Percentiles rank a stretch among this genome's conserved stretches.
These are phyloP conservation scores for Phaeosphaeria sp. DNA, from an alignment of 2,329 filamentous ascomycete genomes.

Conservation along the genomic window DNA sequence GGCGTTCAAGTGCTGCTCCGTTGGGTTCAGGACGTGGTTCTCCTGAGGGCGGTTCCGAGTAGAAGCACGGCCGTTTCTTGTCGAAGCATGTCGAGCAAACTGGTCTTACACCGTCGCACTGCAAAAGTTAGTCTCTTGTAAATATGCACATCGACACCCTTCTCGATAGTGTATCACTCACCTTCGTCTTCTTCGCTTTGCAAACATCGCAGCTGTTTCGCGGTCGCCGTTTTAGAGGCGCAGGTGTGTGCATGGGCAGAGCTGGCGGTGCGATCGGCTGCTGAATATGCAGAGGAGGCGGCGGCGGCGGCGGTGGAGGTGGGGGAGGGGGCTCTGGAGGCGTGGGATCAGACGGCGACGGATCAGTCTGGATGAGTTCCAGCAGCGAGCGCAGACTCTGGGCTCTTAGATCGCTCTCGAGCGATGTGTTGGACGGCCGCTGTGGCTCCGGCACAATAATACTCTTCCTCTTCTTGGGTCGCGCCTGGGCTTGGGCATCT, in stretches of 20 bases:
- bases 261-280: conserved; percentile 2
- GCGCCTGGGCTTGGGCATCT: conserved; percentile 17
- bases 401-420: conserved; percentile 46
- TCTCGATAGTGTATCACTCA: conserved; percentile 13
- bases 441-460: conserved; percentile 26
- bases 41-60: conserved; percentile 25
- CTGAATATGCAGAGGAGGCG: conserved; percentile 9
- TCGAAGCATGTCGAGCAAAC: conserved; percentile 43
- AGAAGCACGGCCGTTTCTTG: conserved; percentile 45
- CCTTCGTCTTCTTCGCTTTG: conserved; percentile 47
- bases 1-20: conserved; percentile 14
- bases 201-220: conserved; percentile 45
- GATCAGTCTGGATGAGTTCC: conserved; percentile 42
- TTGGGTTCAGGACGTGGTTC: conserved; percentile 20
- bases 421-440: conserved; percentile 40
- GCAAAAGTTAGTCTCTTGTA: conserved; percentile 12
- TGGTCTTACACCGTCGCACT: conserved; percentile 47
- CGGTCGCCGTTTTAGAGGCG: conserved; percentile 26
- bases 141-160: not conserved
- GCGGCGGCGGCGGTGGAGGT: conserved; percentile 12
- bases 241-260: conserved; percentile 5
- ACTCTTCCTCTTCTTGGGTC: conserved; percentile 35
- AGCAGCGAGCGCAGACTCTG: conserved; percentile 47
- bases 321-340: conserved; percentile 22
- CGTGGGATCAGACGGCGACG: conserved; percentile 16